These are phyloP conservation scores for Rhizopogon vulgaris DNA, from an alignment of 768 basidiomycete genomes.

Conservation along the genomic window DNA sequence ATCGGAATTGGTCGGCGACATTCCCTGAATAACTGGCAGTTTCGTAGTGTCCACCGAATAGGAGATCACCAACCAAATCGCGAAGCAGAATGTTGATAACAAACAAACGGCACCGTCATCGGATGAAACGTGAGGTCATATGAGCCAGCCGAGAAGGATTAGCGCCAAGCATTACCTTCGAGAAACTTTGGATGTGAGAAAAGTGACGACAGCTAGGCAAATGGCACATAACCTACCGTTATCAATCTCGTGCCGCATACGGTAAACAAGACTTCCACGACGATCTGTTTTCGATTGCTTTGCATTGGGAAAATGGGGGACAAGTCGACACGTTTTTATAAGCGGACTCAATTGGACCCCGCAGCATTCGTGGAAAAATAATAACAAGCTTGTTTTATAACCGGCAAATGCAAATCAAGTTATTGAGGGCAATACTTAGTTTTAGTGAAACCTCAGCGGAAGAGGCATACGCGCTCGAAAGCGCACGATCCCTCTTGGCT, in stretches of 20 bases:
- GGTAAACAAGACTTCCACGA: not conserved
- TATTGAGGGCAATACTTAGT: not conserved
- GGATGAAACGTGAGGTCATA: not conserved
- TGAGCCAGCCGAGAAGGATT: not conserved
- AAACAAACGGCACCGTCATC: not conserved
- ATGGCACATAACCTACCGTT: not conserved
- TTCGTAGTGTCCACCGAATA: not conserved
- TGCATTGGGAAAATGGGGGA: not conserved
- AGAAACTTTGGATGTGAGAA: conserved; percentile 5
- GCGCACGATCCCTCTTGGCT: not conserved
- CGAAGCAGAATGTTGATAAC: not conserved
- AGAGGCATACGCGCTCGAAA: not conserved
- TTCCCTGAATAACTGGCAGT: conserved; percentile 8
- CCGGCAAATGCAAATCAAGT: conserved; percentile 1
- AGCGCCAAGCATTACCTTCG: not conserved
- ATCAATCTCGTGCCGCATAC: not conserved
- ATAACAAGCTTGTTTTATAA: not conserved
- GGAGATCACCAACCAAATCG: not conserved
- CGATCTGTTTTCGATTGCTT: not conserved
- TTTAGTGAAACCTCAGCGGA: conserved; percentile 2
- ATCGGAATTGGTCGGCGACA: conserved; percentile 2
- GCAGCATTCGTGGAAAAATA: not conserved
- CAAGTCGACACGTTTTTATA: not conserved
- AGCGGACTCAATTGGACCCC: not conserved
- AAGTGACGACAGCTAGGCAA: not conserved